Evolutionary conservation across 2,329 filamentous ascomycete genomes (phyloP), one percentile per base, ranked within the genome.

Genomic region (Dichotomopilus funicola): DNA sequence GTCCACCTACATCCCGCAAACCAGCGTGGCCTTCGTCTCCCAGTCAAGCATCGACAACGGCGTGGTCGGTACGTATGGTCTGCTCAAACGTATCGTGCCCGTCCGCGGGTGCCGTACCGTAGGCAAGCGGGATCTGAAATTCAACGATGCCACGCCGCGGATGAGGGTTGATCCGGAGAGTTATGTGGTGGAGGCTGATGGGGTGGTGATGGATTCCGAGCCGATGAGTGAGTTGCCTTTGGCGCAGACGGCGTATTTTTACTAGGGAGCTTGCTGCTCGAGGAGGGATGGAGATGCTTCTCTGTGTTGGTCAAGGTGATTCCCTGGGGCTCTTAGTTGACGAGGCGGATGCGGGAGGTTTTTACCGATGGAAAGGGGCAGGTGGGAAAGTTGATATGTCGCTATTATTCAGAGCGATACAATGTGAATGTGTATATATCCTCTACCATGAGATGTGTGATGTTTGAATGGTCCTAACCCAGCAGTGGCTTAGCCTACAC

Each of bases 111-210:
- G 91, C 70, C 63, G 91, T 57, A 80, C 71, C 36, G 79, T 96
- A 45, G 78, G 85, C 44, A 96, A 96, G 78, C 78, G 73, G 64
- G 88, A 96, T 71, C 96, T 96, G 91, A 91, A 89, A 67, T 91
- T 83, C 71, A 96, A 96, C 70, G 84, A 90, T 66, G 72, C 73
- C 53, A 90, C 83, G 82, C 92, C 92, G 11, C 83, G 79, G 73
- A 96, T 97, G 89, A 84, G 77, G 65, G 91, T 97, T 58, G 91
- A 97, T 70, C 88, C 92, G 5, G 92, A 97, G 78, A 85, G 81
- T 66, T 97, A 96, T 74, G 81, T 77, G 12, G 91, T 96, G 33
- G 85, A 92, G 73, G 91, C 91, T 1, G 90, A 96, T 71, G 91
- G 89, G 0, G 72, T 81, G 70, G 74, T 85, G 38, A 91, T 88